These are phyloP conservation scores for Termitomyces sp. DNA, from an alignment of 768 basidiomycete species.

Conservation along the genomic window DNA sequence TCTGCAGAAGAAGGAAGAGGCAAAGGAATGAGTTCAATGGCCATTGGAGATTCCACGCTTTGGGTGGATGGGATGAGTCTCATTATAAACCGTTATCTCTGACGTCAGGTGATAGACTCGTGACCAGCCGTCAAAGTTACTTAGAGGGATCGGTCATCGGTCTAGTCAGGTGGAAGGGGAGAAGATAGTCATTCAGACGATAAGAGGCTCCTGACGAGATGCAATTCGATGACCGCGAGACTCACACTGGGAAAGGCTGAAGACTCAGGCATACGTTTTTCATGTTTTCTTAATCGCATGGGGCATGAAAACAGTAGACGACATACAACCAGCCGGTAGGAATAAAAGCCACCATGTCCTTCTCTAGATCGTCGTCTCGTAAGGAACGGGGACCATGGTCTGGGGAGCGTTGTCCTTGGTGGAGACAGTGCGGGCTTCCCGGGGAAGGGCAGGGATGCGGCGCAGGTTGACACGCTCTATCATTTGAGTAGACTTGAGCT, in stretches of 20 bases:
- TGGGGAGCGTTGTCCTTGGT: conserved; percentile 73
- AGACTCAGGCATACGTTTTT: conserved; percentile 8
- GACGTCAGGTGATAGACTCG: background rate
- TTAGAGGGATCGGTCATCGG: too few relatives aligned
- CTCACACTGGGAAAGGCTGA: background rate
- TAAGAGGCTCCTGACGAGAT: background rate
- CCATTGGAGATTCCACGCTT: conserved; percentile 34
- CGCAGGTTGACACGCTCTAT: conserved; percentile 78
- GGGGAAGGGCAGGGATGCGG: conserved; percentile 80
- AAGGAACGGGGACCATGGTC: conserved; percentile 88
- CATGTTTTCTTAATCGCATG: conserved; percentile 22
- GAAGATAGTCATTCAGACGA: background rate
- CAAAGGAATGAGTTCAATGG: conserved; percentile 59
- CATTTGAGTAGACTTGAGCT: conserved; percentile 1
- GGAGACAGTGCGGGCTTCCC: conserved; percentile 73
- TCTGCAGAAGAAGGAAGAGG: conserved; percentile 72
- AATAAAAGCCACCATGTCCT: conserved; percentile 13
- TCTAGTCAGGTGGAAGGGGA: too few relatives aligned
- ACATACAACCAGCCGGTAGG: conserved; percentile 20
- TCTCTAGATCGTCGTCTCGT: conserved; percentile 93
- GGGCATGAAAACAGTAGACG: conserved; percentile 19
- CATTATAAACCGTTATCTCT: background rate
- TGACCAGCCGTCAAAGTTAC: too few relatives aligned
- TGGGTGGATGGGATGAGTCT: background rate
- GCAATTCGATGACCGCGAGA: background rate